Evolutionary conservation across 2,329 filamentous ascomycete species (phyloP).

Genomic region (Fusarium sarcochroum): DNA sequence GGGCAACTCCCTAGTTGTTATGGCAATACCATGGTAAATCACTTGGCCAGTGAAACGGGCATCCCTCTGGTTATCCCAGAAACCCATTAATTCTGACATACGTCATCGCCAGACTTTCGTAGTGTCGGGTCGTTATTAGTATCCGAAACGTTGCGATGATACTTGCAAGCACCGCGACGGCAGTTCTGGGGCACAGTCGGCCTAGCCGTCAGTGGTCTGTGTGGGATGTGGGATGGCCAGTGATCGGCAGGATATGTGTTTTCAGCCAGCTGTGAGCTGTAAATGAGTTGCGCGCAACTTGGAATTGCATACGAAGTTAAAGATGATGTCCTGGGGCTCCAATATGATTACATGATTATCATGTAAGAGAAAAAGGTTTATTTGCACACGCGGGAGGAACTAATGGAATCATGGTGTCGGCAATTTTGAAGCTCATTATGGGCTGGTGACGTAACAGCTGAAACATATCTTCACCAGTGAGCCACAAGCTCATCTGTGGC

Average conservation of each 20-base stretch:
- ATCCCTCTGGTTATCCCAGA: constrained; percentile 23
- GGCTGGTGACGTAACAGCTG: constrained; percentile 9
- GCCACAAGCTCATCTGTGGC: neutral
- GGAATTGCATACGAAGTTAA: neutral
- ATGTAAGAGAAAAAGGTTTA: neutral
- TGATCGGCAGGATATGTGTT: constrained; percentile 40
- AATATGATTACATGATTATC: neutral
- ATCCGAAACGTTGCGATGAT: constrained; percentile 21
- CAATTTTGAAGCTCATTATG: neutral
- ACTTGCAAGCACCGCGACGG: constrained; percentile 12
- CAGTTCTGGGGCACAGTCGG: constrained; percentile 45
- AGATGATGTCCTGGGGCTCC: neutral
- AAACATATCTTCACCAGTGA: neutral
- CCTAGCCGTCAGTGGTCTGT: constrained; percentile 42
- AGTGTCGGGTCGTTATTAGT: constrained; percentile 25
- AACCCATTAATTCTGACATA: constrained; percentile 16
- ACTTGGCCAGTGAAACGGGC: constrained; percentile 26
- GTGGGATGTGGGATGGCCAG: constrained; percentile 30
- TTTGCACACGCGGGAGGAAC: neutral
- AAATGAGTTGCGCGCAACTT: constrained; percentile 13
- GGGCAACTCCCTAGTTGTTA: constrained; percentile 10
- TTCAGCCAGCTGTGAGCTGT: constrained; percentile 25
- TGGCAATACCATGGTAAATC: neutral
- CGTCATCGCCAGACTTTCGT: constrained; percentile 26
- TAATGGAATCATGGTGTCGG: neutral